Conservation (phyloP, 805 yeast species). For the Diddensiella santjacobensis region DNA sequence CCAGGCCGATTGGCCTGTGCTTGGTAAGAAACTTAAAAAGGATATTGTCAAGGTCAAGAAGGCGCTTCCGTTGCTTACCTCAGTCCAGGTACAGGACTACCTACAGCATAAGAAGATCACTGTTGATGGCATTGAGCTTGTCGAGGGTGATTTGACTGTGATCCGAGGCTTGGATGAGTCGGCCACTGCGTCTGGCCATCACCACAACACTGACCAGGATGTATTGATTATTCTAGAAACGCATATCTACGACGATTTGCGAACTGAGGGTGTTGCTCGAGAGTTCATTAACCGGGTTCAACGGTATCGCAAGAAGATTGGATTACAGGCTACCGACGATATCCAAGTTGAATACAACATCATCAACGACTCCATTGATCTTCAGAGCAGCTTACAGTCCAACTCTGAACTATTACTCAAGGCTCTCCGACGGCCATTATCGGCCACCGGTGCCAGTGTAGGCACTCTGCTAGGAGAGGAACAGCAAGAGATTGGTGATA, state of each 20-base stretch:
- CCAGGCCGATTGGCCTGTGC: conserved; percentile 98
- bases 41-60: conserved; percentile 93
- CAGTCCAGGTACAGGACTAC: conserved; percentile 77
- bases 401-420: conserved; percentile 71
- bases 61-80: conserved; percentile 77
- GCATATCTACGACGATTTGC: conserved; percentile 79
- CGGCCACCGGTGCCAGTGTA: conserved; percentile 40
- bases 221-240: conserved; percentile 88
- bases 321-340: conserved; percentile 92
- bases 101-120: conserved; percentile 67
- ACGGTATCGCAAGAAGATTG: conserved; percentile 94
- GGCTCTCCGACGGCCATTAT: conserved; percentile 67
- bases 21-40: conserved; percentile 94
- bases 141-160: conserved; percentile 84
- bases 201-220: conserved; percentile 82
- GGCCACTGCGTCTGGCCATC: conserved; percentile 61
- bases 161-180: conserved; percentile 79
- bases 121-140: conserved; percentile 86
- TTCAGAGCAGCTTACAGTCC: conserved; percentile 55
- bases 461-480: conserved; percentile 72
- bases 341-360: conserved; percentile 79
- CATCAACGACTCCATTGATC: conserved; percentile 43
- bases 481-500: conserved; percentile 73
- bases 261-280: conserved; percentile 93
- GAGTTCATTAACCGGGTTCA: conserved; percentile 96